A percentile compares a stretch with the other conserved stretches of the same genome.
Evolutionary conservation across 108 stramenopile species (phyloP).

Genomic region (Skeletonema marinoi): DNA sequence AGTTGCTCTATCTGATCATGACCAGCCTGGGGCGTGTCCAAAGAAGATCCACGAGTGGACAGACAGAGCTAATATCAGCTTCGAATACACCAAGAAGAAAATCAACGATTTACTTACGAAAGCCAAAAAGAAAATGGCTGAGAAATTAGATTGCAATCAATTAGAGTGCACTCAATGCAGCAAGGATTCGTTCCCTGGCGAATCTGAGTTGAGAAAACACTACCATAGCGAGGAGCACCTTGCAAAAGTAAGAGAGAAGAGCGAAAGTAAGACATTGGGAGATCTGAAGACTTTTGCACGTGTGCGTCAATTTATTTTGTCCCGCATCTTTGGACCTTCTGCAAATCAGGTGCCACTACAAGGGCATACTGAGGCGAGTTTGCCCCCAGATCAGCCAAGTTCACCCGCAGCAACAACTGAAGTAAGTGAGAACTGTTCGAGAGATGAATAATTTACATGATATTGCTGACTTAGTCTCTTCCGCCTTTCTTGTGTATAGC

Average conservation of each 20-base stretch:
- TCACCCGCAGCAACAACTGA: background rate
- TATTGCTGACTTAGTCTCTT: no score
- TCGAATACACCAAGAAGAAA: background rate
- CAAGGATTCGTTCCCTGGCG: background rate
- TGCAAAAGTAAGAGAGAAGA: background rate
- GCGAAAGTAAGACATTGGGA: background rate
- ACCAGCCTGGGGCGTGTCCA: no score
- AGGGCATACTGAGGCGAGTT: background rate
- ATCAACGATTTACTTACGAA: background rate
- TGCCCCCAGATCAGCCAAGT: background rate
- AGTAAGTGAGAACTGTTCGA: background rate
- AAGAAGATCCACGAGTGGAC: background rate
- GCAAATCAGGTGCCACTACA: no score
- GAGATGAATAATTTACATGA: background rate
- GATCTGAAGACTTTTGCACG: background rate
- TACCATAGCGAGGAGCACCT: background rate
- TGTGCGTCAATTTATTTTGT: background rate
- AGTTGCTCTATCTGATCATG: no score
- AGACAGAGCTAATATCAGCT: background rate
- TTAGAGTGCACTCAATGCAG: background rate
- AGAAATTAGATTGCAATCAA: background rate
- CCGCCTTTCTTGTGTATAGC: no score
- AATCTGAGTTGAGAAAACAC: background rate
- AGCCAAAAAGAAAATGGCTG: background rate
- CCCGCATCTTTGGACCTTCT: no score